Evolutionary conservation across 768 basidiomycete species (phyloP).

Genomic region (Tremella fuciformis): DNA sequence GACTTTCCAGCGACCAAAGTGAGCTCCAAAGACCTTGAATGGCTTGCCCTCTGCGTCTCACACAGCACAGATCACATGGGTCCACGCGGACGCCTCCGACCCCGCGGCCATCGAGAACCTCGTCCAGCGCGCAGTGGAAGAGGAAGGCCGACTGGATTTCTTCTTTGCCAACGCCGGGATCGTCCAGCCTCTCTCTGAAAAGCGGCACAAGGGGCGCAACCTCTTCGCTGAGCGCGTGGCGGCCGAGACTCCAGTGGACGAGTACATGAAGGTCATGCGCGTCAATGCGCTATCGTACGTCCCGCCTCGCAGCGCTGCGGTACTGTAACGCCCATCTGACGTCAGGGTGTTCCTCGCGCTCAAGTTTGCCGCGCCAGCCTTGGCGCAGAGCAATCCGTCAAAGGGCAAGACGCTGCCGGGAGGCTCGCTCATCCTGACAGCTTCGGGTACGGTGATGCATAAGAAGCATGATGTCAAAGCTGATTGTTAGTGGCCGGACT

Average conservation of each 20-base stretch:
- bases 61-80: slow-evolving; percentile 69
- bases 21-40: slow-evolving; percentile 13
- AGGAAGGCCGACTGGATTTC: slow-evolving; percentile 83
- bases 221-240: slow-evolving; percentile 33
- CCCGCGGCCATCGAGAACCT: slow-evolving; percentile 65
- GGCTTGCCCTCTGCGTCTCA: neutral
- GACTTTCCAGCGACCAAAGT: slow-evolving; percentile 79
- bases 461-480: neutral
- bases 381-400: slow-evolving; percentile 66
- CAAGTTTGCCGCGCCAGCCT: slow-evolving; percentile 78
- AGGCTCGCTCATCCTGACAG: slow-evolving; percentile 80
- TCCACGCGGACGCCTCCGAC: slow-evolving; percentile 80
- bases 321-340: neutral
- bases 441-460: slow-evolving; percentile 63
- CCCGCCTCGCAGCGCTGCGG: slow-evolving; percentile 9
- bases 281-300: slow-evolving; percentile 68
- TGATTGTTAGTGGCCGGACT: slow-evolving; percentile 27
- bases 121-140: slow-evolving; percentile 69
- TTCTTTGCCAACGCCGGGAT: slow-evolving; percentile 86
- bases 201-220: slow-evolving; percentile 5
- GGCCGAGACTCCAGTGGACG: slow-evolving; percentile 60
- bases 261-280: slow-evolving; percentile 72
- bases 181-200: neutral
- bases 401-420: slow-evolving; percentile 67
- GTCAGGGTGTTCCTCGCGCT: slow-evolving; percentile 81